A percentile compares a stretch with the other conserved stretches of the same genome.
These are phyloP conservation scores for Eucalyptus microcorys DNA, from an alignment of 345 rosid genomes.

Conservation along the genomic window DNA sequence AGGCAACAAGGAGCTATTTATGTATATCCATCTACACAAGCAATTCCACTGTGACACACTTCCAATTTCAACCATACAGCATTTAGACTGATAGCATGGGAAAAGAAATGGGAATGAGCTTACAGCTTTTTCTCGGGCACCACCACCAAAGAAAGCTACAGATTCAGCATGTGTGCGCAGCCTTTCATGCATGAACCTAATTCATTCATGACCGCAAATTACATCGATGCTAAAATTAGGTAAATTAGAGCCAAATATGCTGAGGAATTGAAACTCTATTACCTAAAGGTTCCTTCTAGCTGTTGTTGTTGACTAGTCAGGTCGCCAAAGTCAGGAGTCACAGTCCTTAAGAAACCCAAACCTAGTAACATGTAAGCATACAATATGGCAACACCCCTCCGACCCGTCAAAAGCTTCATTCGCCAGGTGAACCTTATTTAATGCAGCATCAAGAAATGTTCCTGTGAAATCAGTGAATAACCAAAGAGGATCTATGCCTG, in stretches of 20 bases:
- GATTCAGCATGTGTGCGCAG: conserved; percentile 97
- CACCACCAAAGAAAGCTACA: conserved; percentile 99
- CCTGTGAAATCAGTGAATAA: neutral
- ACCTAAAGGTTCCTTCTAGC: conserved; percentile 97
- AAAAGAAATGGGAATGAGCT: conserved; percentile 15
- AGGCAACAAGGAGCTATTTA: neutral
- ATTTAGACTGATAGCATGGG: neutral
- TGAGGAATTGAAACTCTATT: neutral
- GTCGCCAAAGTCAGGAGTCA: conserved; percentile 94
- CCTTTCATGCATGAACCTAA: conserved; percentile 99
- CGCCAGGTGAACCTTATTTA: conserved; percentile 93
- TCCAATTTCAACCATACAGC: neutral
- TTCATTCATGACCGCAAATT: neutral
- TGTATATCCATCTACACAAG: neutral
- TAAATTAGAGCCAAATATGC: neutral
- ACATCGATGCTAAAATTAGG: neutral
- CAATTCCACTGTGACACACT: neutral
- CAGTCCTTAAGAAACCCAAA: conserved; percentile 78
- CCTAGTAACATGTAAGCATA: conserved; percentile 94
- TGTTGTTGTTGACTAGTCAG: conserved; percentile 76
- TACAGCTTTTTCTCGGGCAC: conserved; percentile 95
- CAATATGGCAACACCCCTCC: conserved; percentile 85
- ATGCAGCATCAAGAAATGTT: neutral
- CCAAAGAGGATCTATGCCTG: neutral
- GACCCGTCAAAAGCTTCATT: conserved; percentile 94